Conservation (phyloP, 2,329 filamentous ascomycete species). For the Apiospora marii region DNA sequence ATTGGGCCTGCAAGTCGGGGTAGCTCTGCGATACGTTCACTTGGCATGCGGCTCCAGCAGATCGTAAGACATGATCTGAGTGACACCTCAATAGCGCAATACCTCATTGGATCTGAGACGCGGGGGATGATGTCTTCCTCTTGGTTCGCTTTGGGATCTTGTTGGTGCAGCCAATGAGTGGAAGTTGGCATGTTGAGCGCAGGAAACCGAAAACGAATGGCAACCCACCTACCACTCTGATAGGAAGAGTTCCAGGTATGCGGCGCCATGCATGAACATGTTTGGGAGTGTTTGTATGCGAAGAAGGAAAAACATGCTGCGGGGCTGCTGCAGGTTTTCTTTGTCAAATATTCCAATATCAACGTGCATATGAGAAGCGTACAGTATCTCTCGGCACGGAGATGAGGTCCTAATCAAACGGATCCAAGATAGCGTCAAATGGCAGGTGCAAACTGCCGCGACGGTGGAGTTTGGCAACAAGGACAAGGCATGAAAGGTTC, state of each 20-base stretch:
- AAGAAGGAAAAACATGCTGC: background rate
- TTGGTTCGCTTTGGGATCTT: background rate
- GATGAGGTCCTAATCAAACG: background rate
- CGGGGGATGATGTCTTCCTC: background rate
- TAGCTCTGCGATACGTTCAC: background rate
- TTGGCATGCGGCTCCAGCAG: background rate
- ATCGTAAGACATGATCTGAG: background rate
- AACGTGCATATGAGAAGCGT: background rate
- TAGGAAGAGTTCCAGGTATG: background rate
- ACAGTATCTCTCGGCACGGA: background rate
- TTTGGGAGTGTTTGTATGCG: background rate
- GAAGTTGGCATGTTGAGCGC: background rate
- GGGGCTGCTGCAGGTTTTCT: background rate
- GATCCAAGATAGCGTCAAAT: background rate
- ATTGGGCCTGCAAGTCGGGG: background rate
- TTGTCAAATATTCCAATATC: background rate
- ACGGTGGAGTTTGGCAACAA: constrained; percentile 1
- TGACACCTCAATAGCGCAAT: background rate
- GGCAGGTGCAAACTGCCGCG: background rate
- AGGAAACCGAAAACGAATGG: background rate
- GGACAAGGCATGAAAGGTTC: constrained; percentile 7
- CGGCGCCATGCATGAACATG: constrained; percentile 5
- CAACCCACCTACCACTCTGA: background rate
- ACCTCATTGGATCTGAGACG: background rate
- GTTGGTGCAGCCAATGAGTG: constrained; percentile 1